These are phyloP conservation scores for Lobosporangium transversale DNA, from an alignment of 192 early-diverging fungal genomes.

Conservation along the genomic window DNA sequence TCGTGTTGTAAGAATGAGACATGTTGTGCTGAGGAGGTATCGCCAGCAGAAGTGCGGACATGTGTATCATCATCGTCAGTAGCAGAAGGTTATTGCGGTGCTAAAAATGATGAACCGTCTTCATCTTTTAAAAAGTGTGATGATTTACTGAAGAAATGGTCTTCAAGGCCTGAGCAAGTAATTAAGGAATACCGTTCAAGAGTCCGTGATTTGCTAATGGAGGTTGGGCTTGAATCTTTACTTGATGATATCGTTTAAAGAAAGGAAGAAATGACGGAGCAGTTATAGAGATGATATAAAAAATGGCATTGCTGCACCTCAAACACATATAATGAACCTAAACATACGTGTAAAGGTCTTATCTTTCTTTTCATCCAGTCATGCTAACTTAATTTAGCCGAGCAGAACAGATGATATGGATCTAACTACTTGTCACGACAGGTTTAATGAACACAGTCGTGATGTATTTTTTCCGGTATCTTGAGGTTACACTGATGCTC, in stretches of 20 bases:
- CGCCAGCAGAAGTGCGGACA: background rate
- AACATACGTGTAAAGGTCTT: no score
- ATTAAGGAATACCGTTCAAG: conserved; percentile 19
- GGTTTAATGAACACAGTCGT: conserved; percentile 52
- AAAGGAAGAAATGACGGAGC: background rate
- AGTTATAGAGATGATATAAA: no score
- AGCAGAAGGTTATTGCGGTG: conserved; percentile 8
- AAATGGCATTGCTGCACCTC: no score
- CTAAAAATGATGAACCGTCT: background rate
- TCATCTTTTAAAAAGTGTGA: no score
- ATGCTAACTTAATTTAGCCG: no score
- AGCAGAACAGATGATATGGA: background rate
- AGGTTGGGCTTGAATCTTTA: conserved; percentile 15
- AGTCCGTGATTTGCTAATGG: conserved; percentile 17
- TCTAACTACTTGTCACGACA: conserved; percentile 24
- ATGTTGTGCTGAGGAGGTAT: background rate
- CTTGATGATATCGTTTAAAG: conserved; percentile 4
- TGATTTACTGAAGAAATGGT: background rate
- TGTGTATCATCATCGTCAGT: background rate
- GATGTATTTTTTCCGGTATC: conserved; percentile 89
- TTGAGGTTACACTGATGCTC: conserved; percentile 89
- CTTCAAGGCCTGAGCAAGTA: conserved; percentile 32
- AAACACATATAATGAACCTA: no score
- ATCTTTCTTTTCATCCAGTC: no score
- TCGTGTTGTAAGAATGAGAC: conserved; percentile 25